phyloP scores from a whole-genome alignment of 192 early-diverging fungal species.

The Coemansia sp. region DNA sequence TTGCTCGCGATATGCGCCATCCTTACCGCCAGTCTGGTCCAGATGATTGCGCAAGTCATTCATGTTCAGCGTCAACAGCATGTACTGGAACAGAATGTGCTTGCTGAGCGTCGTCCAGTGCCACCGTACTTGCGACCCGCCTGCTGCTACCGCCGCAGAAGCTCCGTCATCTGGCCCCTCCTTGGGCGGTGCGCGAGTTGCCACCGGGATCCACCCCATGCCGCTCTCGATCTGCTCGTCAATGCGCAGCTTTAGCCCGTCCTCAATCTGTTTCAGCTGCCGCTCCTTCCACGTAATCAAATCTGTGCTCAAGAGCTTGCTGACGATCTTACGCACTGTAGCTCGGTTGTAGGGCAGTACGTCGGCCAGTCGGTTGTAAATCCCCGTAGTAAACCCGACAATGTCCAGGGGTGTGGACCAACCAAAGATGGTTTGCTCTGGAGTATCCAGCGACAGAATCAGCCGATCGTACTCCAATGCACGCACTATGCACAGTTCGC shows the following conservation, averaged over 20 bases:
- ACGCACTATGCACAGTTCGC: constrained; percentile 54
- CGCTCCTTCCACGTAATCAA: constrained; percentile 55
- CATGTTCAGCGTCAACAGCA: constrained; percentile 46
- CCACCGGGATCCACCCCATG: constrained; percentile 54
- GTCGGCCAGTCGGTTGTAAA: constrained; percentile 37
- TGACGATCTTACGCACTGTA: constrained; percentile 54
- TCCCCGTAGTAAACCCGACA: constrained; percentile 48
- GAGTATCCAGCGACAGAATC: constrained; percentile 33
- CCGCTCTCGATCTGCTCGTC: constrained; percentile 50
- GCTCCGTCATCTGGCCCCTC: constrained; percentile 21
- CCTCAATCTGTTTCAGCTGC: constrained; percentile 53
- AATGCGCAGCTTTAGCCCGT: constrained; percentile 50
- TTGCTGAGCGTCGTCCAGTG: constrained; percentile 58
- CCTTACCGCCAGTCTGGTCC: constrained; percentile 21
- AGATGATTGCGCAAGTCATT: constrained; percentile 48
- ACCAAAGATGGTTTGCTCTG: constrained; percentile 46
- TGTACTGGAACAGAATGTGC: constrained; percentile 55
- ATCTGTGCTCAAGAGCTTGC: constrained; percentile 46
- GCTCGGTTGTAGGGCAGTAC: constrained; percentile 54
- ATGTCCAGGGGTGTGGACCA: constrained; percentile 53
- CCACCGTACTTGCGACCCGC: constrained; percentile 51
- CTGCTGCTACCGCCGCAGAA: background rate
- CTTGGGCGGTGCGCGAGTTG: constrained; percentile 24
- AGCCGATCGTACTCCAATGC: constrained; percentile 51
- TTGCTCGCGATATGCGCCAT: constrained; percentile 49